Evolutionary conservation across 75 land plant species (phyloP), one percentile per base, ranked within the genome.

Genomic region (Pinus albicaulis): DNA sequence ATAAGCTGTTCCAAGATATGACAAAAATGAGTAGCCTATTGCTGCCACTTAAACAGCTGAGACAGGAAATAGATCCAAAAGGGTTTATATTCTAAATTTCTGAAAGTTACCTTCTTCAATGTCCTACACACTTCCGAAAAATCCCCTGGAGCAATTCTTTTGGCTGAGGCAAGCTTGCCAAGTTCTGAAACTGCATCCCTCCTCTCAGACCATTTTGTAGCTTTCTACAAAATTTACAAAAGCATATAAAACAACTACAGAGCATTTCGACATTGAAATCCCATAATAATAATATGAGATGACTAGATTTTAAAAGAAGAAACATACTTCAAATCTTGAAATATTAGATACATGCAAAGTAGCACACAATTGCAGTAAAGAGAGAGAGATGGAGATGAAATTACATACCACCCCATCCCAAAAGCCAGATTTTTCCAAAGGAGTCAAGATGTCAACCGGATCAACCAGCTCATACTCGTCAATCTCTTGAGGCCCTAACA

Each of bases 401-500:
- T 56, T 23, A 65, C 20, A 86, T 19, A 97, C 99, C 91, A 95
- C 95, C 80, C 96, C 96, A 20, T 95, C 96, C 99, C 99, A 98
- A 90, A 98, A 98, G 38, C 86, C 87, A 44, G 98, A 92, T 81
- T 98, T 98, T 60, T 94, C 96, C 70, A 98, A 75, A 31, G 99
- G 99, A 34, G 84, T 82, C 77, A 98, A 75, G 57, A 98, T 98
- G 76, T 98, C 99, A 74, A 98, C 98, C 73, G 99, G 99, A 84
- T 98, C 99, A 72, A 98, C 90, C 38, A 98, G 87, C 16, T 98
- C 99, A 81, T 98, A 98, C 38, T 98, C 99, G 80, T 98, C 99
- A 59, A 95, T 87, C 71, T 91, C 99, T 74, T 78, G 89, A 23
- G 93, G 84, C 73, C 77, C 99, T 97, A 88, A 61, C 17, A 75